Base-by-base conservation (phyloP, 83 land plant genomes). In the Diphasiastrum complanatum region DNA sequence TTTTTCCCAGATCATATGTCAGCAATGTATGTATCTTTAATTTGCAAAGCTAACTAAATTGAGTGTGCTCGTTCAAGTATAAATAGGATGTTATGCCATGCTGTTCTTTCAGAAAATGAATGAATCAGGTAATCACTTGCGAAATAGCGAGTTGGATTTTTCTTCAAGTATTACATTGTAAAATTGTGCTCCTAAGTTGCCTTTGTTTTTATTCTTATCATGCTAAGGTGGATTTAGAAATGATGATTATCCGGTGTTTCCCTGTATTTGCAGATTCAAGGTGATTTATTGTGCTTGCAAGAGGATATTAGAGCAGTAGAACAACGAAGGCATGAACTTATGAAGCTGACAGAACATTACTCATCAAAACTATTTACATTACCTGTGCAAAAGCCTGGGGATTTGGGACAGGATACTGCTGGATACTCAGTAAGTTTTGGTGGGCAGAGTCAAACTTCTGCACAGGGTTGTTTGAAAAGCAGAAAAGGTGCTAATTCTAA, bases 231-330 rank as follows among this genome's bases (percentile, higher is more conserved):
- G n/a, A n/a, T n/a, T n/a, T n/a, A n/a, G n/a, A n/a, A n/a, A n/a
- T n/a, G n/a, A n/a, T 38, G 12, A 38, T 38, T 38, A 38, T 8
- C 12, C 43, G 8, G 8, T 38, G 8, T 38, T 14, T 14, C 14
- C 14, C 43, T 14, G 16, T 54, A 4, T 28, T 22, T 54, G 6
- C n/a, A 54, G 58, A 54, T 54, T 4, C 58, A 54, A 54, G 25
- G 33, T 23, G 58, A 54, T n/a, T 33, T 54, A 5, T 33, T 5
- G 10, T 54, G 29, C 16, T 28, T 54, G 36, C 24, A 54, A 25
- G 58, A 54, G n/a, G 58, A 54, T n/a, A 54, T 54, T 23, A 33
- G n/a, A 11, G 4, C 29, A 5, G 58, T 54, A 5, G 58, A 54
- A 28, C 24, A 54, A 11, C 29, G 29, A n/a, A 28, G 10, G 58